Base-by-base conservation (phyloP, 306 rosid species). In the Quercus parvula region DNA sequence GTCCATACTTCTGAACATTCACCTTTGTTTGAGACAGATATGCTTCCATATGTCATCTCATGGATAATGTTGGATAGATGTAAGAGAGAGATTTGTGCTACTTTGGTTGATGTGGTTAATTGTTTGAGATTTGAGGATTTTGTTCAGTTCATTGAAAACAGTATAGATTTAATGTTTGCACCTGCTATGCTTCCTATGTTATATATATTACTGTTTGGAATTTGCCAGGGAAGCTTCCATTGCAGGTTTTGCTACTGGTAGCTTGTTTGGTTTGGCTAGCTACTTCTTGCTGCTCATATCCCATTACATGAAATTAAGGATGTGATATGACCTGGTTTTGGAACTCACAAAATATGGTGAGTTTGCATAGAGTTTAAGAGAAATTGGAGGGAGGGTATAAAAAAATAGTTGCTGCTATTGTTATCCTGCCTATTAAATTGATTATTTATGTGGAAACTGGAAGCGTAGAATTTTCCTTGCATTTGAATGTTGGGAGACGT, bases 1-100 rank as follows among this genome's bases (percentile, higher is more conserved):
- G 87, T 81, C 97, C 97, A 75, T 92, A 90, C 85, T 88, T 77
- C 82, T 92, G 83, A 90, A 75, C 74, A 74, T 63, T 78, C 80
- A 25, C 56, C 33, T 84, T 68, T 82, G 52, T 77, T 33, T 14
- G n/a, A 73, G 75, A 66, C 59, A 54, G 61, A 69, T 76, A 55
- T 69, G 70, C 79, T 69, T 79, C 74, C 55, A 57, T 56, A 64
- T 77, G 10, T 75, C 5, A 56, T 74, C 61, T 83, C 78, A 38
- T 62, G 83, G 75, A 72, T 44, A 71, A 70, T 78, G 84, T 18
- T 25, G 79, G 76, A 73, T 56, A 56, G 56, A 35, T 44, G 19
- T 58, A 19, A 38, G 85, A 67, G 66, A 44, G 61, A 33, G 51
- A 71, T 28, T 49, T 78, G 61, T 76, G 31, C 74, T 56, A 61